Percentiles rank a stretch among this genome's conserved stretches.
Evolutionary conservation across 2,329 filamentous ascomycete species (phyloP).

Genomic region (Aspergillus quadricinctus): DNA sequence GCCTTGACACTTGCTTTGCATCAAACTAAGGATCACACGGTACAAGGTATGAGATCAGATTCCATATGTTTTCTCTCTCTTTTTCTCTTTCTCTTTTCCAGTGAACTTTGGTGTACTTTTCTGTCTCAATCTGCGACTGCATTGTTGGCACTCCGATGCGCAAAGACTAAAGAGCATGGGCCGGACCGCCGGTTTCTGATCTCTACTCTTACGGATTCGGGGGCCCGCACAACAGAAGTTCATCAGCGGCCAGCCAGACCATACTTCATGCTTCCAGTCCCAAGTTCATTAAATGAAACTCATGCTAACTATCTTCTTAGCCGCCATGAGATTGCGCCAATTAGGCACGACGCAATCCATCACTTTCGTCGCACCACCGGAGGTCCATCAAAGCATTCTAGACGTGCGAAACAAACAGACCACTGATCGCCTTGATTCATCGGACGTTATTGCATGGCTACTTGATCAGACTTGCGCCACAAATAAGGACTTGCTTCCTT

Average conservation of each 20-base stretch:
- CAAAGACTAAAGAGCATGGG: too few relatives aligned
- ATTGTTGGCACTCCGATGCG: too few relatives aligned
- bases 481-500: conserved; percentile 55
- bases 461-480: conserved; percentile 59
- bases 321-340: conserved; percentile 62
- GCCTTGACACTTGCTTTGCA: conserved; percentile 55
- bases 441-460: conserved; percentile 57
- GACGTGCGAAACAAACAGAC: conserved; percentile 38
- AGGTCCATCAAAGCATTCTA: conserved; percentile 59
- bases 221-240: too few relatives aligned
- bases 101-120: too few relatives aligned
- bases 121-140: too few relatives aligned
- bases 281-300: neutral
- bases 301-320: conserved; percentile 29
- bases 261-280: neutral
- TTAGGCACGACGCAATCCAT: conserved; percentile 55
- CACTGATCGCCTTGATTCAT: conserved; percentile 38
- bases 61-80: too few relatives aligned
- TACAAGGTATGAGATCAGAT: conserved; percentile 51
- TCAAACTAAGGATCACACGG: conserved; percentile 58
- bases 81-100: too few relatives aligned
- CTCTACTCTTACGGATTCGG: too few relatives aligned
- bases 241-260: too few relatives aligned
- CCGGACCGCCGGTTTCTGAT: too few relatives aligned
- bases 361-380: conserved; percentile 51